Base-by-base conservation (phyloP, 768 basidiomycete genomes). In the Kwoniella dejecticola region DNA sequence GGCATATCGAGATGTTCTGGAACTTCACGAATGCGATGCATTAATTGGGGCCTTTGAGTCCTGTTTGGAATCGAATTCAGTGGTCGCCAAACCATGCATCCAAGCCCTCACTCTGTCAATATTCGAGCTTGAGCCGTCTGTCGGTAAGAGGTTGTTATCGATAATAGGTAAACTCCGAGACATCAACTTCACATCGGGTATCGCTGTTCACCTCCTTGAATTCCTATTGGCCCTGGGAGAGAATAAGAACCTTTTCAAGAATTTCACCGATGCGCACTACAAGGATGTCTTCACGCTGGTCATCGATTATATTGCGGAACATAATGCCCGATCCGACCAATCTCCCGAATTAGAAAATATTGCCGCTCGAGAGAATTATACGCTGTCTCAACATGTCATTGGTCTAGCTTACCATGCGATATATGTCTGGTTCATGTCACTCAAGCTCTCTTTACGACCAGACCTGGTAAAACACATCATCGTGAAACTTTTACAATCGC, bases 171-270 rank as follows among this genome's bases (percentile, higher is more conserved):
- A 90, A 77, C 83, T 98, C 27, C 64, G 64, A 15, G 88, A 90
- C 76, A 95, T 98, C 80, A 94, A 97, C 87, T 91, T 91, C 0
- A 92, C 90, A 55, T 86, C 91, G 2, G 87, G 87, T 62, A 89
- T 97, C 84, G 89, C 92, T 5, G 89, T 94, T n/a, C 94, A 98
- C 75, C 94, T 98, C 75, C 86, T 98, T 60, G 90, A 90, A 63
- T 90, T 98, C 77, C 84, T 98, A 23, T 84, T 86, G 42, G 88
- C 96, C 63, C 84, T 96, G 45, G 92, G 90, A 2, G 90, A 91
- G 1, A 83, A 89, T 13, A 87, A 85, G 1, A 79, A 84, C 5
- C 81, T 98, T 5, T 89, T 92, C 77, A 86, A 87, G 57, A 98
- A 96, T 78, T 89, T 99, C 69, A 92, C 89, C 2, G 90, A 93